These are phyloP conservation scores for Barnettozyma californica DNA, from an alignment of 805 yeast species.

Conservation along the genomic window DNA sequence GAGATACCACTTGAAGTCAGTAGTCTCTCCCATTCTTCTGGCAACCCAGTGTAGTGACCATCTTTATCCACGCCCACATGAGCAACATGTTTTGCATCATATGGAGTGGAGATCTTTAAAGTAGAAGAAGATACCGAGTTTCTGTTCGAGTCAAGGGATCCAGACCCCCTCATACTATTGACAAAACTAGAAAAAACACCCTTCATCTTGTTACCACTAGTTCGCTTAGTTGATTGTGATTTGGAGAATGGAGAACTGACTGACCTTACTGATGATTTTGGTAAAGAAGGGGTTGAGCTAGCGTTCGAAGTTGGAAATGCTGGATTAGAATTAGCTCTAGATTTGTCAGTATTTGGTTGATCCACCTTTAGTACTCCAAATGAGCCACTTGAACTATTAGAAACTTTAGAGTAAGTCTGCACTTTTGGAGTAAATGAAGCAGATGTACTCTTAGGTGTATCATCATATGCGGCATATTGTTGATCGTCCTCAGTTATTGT, in stretches of 20 bases:
- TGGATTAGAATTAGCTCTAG: constrained; percentile 7
- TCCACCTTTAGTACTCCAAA: neutral
- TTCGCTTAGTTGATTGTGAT: constrained; percentile 24
- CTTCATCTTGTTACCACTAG: constrained; percentile 47
- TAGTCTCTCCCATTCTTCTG: constrained; percentile 86
- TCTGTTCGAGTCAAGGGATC: constrained; percentile 15
- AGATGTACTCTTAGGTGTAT: constrained; percentile 8
- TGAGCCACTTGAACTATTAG: constrained; percentile 9
- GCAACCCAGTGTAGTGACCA: constrained; percentile 88
- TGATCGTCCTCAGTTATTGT: constrained; percentile 21
- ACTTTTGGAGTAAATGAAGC: constrained; percentile 12
- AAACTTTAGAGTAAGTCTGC: constrained; percentile 5
- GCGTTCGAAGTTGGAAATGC: neutral
- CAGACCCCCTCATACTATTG: constrained; percentile 39
- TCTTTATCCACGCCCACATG: constrained; percentile 88
- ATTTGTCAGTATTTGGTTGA: neutral
- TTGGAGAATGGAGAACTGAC: constrained; percentile 22
- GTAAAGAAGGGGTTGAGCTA: constrained; percentile 10
- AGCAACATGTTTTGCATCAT: constrained; percentile 82
- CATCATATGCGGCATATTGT: neutral
- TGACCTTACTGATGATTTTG: constrained; percentile 19
- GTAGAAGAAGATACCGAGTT: constrained; percentile 14
- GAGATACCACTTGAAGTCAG: constrained; percentile 84
- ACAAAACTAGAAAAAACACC: constrained; percentile 52
- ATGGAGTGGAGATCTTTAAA: constrained; percentile 80